Evolutionary conservation across 495 filamentous ascomycete species (phyloP).

Genomic region (Aspergillus carlsbadensis): DNA sequence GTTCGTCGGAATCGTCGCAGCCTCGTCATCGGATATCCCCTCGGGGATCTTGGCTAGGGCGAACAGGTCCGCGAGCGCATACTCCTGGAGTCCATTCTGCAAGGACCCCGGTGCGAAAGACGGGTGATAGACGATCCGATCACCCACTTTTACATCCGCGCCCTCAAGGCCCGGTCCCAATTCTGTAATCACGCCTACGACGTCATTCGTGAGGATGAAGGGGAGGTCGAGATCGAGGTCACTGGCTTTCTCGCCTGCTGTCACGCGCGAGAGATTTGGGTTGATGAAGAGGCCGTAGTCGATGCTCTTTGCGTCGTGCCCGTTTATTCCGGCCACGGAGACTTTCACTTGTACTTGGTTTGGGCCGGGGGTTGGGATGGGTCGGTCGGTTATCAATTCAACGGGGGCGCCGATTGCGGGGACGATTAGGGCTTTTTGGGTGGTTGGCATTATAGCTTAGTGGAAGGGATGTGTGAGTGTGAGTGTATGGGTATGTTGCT

Average conservation of each 20-base stretch:
- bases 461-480: too few relatives aligned
- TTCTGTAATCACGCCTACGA: slow-evolving; percentile 24
- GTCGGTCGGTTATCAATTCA: slow-evolving; percentile 9
- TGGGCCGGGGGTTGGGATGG: slow-evolving; percentile 22
- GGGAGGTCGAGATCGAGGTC: slow-evolving; percentile 22
- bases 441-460: neutral
- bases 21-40: slow-evolving; percentile 24
- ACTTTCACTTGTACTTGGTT: slow-evolving; percentile 27
- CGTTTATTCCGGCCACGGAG: slow-evolving; percentile 29
- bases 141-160: slow-evolving; percentile 2
- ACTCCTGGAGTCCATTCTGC: slow-evolving; percentile 27
- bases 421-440: slow-evolving; percentile 1
- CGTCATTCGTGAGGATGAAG: slow-evolving; percentile 23
- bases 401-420: slow-evolving; percentile 1
- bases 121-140: slow-evolving; percentile 6
- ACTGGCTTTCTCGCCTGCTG: neutral
- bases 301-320: slow-evolving; percentile 26
- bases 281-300: slow-evolving; percentile 28
- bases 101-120: neutral
- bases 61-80: slow-evolving; percentile 21
- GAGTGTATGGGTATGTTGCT: too few relatives aligned
- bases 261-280: neutral
- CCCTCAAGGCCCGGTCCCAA: slow-evolving; percentile 25
- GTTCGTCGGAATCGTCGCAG: slow-evolving; percentile 28
- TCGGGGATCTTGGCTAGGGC: slow-evolving; percentile 21